Conservation (phyloP, 2,329 filamentous ascomycete species). For the Nigrospora osmanthi region DNA sequence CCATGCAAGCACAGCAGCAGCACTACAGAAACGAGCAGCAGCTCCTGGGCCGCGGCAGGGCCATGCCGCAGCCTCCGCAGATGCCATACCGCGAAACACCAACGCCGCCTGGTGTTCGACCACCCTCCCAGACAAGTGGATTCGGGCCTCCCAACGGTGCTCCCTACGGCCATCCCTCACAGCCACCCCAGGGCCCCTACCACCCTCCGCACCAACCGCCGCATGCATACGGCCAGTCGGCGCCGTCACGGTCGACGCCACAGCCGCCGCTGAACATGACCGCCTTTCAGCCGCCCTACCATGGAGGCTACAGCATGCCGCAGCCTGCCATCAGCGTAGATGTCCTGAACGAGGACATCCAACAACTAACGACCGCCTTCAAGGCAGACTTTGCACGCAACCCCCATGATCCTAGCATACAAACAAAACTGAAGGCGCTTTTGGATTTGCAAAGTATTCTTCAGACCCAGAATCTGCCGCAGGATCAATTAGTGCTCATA, state of each 20-base stretch:
- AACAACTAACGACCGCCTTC: conserved; percentile 65
- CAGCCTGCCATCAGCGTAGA: conserved; percentile 55
- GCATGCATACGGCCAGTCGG: conserved; percentile 5
- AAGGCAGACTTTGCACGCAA: conserved; percentile 68
- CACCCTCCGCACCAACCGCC: neutral
- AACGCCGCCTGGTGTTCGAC: conserved; percentile 55
- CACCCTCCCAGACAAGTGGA: conserved; percentile 22
- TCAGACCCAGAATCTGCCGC: conserved; percentile 68
- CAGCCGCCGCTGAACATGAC: conserved; percentile 27
- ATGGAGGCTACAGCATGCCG: conserved; percentile 29
- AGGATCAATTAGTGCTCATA: conserved; percentile 76
- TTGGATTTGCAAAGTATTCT: conserved; percentile 77
- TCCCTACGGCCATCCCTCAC: conserved; percentile 14
- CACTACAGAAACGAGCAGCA: conserved; percentile 49
- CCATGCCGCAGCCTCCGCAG: conserved; percentile 33
- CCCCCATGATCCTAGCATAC: conserved; percentile 67
- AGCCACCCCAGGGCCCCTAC: conserved; percentile 6
- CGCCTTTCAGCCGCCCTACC: conserved; percentile 32
- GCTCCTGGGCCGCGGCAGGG: conserved; percentile 41
- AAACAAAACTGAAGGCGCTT: conserved; percentile 75
- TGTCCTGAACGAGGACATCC: conserved; percentile 75
- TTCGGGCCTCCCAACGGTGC: conserved; percentile 18
- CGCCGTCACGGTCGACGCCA: conserved; percentile 28
- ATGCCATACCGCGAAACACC: conserved; percentile 63
- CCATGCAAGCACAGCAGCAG: conserved; percentile 51